phyloP scores from a whole-genome alignment of 805 yeast genomes.

The Metschnikowia reukaufii region DNA sequence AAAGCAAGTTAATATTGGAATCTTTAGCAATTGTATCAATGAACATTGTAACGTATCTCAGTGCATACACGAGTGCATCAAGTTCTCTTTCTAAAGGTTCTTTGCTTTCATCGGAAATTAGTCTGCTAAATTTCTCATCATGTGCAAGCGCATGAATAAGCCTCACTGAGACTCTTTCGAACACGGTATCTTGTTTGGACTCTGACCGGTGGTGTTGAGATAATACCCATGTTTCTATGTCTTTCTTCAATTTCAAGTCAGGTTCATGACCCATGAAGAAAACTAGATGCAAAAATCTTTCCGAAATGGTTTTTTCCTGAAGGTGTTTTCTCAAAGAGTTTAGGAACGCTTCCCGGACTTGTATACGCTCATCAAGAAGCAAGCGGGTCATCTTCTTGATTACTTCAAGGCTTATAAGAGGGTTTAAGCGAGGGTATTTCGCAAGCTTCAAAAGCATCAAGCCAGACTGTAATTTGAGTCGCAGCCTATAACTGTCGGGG shows the following conservation, averaged over 20 bases:
- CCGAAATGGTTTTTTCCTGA: slow-evolving; percentile 55
- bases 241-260: slow-evolving; percentile 44
- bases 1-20: slow-evolving; percentile 70
- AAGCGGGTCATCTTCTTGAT: slow-evolving; percentile 55
- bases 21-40: slow-evolving; percentile 59
- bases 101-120: slow-evolving; percentile 27
- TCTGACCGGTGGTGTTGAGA: slow-evolving; percentile 49
- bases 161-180: slow-evolving; percentile 68
- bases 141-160: slow-evolving; percentile 72
- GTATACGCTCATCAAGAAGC: slow-evolving; percentile 62
- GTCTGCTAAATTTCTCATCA: slow-evolving; percentile 61
- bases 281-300: slow-evolving; percentile 62
- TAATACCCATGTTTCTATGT: slow-evolving; percentile 67
- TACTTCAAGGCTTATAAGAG: slow-evolving; percentile 51
- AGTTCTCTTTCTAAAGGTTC: slow-evolving; percentile 20
- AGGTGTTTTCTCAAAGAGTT: slow-evolving; percentile 50
- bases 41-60: slow-evolving; percentile 60
- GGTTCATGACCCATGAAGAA: slow-evolving; percentile 83
- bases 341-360: slow-evolving; percentile 56
- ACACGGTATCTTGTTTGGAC: slow-evolving; percentile 41
- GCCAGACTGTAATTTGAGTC: slow-evolving; percentile 70
- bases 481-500: slow-evolving; percentile 59
- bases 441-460: slow-evolving; percentile 63
- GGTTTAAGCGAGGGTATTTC: slow-evolving; percentile 49
- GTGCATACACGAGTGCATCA: slow-evolving; percentile 52